Evolutionary conservation across 2,329 filamentous ascomycete genomes (phyloP).

Genomic region (Neofusicoccum kwambonambiense): DNA sequence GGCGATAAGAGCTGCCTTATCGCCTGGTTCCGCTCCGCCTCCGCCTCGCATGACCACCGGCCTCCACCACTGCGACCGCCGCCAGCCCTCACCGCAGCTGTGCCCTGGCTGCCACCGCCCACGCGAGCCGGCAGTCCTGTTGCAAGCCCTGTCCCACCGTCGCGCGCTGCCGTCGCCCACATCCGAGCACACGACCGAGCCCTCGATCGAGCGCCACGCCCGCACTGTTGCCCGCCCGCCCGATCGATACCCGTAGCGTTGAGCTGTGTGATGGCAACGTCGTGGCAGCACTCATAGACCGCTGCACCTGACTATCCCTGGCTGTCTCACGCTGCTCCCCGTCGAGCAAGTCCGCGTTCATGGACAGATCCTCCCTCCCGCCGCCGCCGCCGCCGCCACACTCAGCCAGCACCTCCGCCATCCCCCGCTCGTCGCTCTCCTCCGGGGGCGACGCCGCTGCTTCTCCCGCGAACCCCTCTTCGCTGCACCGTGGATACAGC

Average conservation of each 20-base stretch:
- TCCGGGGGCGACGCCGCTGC: not conserved
- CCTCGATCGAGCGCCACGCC: not conserved
- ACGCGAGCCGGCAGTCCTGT: not conserved
- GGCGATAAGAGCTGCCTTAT: constrained; percentile 6
- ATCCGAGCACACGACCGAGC: not conserved
- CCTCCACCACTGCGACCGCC: not conserved
- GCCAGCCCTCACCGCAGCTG: constrained; percentile 11
- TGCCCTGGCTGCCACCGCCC: not conserved
- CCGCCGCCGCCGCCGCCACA: not conserved
- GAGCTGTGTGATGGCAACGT: constrained; percentile 9
- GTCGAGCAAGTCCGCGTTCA: constrained; percentile 6
- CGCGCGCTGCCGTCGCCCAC: not conserved
- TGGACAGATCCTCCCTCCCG: constrained; percentile 1
- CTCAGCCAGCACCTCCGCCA: constrained; percentile 1
- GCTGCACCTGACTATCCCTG: not conserved
- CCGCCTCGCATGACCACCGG: constrained; percentile 2
- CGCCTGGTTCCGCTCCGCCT: not conserved
- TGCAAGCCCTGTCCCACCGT: not conserved
- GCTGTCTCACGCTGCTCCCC: not conserved
- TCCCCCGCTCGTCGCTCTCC: not conserved
- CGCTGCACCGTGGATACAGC: constrained; percentile 10
- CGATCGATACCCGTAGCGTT: not conserved
- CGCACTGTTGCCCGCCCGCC: not conserved
- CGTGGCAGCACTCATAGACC: not conserved
- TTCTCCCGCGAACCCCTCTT: not conserved